Percentiles rank a stretch among this genome's conserved stretches.
phyloP scores from a whole-genome alignment of 139 green algal species.

The Picocystis salinarum region DNA sequence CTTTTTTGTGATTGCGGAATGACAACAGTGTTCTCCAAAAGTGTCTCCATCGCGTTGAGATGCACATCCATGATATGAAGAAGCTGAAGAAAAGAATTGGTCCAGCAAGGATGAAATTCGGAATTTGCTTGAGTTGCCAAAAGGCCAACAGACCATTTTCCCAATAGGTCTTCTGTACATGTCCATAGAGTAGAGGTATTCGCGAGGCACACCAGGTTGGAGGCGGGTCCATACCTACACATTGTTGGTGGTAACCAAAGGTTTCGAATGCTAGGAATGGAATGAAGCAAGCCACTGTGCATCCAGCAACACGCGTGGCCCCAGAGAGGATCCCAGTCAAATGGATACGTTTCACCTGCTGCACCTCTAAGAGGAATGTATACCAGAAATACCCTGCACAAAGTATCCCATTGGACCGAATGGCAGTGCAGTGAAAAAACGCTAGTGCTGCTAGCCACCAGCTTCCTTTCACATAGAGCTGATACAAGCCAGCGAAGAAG shows the following conservation, averaged over 20 bases:
- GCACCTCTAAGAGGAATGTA: too few relatives aligned
- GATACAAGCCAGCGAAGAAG: constrained; percentile 35
- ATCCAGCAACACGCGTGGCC: too few relatives aligned
- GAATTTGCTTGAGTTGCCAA: constrained; percentile 36
- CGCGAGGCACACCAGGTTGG: constrained; percentile 35
- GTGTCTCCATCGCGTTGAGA: too few relatives aligned
- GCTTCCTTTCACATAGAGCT: background rate
- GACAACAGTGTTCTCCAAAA: too few relatives aligned
- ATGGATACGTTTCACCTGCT: too few relatives aligned
- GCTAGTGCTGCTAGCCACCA: background rate
- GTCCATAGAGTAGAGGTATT: constrained; percentile 49
- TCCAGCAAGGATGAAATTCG: constrained; percentile 58
- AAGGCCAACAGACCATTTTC: constrained; percentile 53
- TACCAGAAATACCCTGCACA: too few relatives aligned
- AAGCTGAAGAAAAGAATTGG: constrained; percentile 40
- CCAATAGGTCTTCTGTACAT: constrained; percentile 75
- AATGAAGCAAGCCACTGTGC: too few relatives aligned
- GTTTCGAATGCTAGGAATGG: background rate
- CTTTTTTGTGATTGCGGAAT: too few relatives aligned
- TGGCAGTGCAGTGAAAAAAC: background rate
- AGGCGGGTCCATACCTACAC: background rate
- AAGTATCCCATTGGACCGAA: background rate
- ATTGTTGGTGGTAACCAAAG: background rate
- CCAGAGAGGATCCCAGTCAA: too few relatives aligned
- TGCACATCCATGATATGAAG: too few relatives aligned